Base-by-base conservation (phyloP, 768 basidiomycete genomes). In the Suillus placidus region DNA sequence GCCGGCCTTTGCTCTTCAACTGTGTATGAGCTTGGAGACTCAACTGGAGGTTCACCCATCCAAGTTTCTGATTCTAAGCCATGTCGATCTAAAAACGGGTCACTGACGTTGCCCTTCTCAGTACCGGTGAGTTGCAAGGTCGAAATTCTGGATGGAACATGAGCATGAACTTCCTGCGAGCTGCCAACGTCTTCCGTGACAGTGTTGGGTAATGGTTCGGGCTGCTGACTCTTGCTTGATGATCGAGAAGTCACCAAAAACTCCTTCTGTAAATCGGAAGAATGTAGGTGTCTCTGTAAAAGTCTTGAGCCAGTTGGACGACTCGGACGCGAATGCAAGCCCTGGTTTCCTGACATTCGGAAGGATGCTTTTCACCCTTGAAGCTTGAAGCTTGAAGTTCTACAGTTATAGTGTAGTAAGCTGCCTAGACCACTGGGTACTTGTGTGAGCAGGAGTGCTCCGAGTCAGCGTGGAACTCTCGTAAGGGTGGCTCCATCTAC, bases 211-310 rank as follows among this genome's bases (percentile, higher is more conserved):
- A 23, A 60, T 60, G 14, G 3, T 6, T 42, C 38, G 54, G 20
- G 34, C 34, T 55, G 54, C 32, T 35, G 54, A 30, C 40, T 60
- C 40, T 42, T 60, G 38, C 40, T 42, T 30, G 58, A 60, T 30
- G 40, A 52, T 70, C 72, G 8, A 68, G 74, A 61, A 71, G 72
- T 20, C 71, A 54, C 20, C 32, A 62, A 23, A 60, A 54, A 62
- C 6, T 8, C 34, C 69, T 67, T 30, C 70, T 71, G 5, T 70
- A 69, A 68, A 47, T 40, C 38, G 38, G 57, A 38, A 30, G 57
- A 60, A 60, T 7, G 26, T 10, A 40, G 10, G 5, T 26, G 57
- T 40, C 38, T 60, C 38, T 60, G 57, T 13, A 60, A 13, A 20
- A 40, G 58, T 60, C 58, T 60, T 42, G 58, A 60, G 10, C 58